phyloP scores from a whole-genome alignment of 495 filamentous ascomycete genomes.

The Hypoxylon lienhwacheense region DNA sequence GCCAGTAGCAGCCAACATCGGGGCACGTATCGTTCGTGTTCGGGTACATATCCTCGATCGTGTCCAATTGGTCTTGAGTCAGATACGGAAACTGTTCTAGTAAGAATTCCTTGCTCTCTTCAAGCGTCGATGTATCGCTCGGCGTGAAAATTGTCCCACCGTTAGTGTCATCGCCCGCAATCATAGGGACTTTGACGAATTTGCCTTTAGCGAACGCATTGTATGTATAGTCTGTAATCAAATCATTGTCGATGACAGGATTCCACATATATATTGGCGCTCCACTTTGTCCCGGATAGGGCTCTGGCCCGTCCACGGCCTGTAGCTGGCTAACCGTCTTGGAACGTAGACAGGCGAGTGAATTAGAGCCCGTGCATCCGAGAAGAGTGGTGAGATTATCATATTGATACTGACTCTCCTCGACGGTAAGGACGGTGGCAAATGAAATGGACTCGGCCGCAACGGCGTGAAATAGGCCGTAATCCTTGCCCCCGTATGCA shows the following conservation, averaged over 20 bases:
- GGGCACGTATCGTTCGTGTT: constrained; percentile 48
- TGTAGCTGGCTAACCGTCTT: constrained; percentile 55
- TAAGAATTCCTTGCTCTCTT: constrained; percentile 59
- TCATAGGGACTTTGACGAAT: constrained; percentile 69
- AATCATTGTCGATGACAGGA: constrained; percentile 60
- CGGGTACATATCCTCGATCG: constrained; percentile 64
- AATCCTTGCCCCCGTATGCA: constrained; percentile 49
- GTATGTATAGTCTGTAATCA: constrained; percentile 64
- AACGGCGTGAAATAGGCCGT: constrained; percentile 63
- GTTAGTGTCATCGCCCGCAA: constrained; percentile 72
- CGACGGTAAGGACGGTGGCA: constrained; percentile 58
- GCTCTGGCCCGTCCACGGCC: constrained; percentile 51
- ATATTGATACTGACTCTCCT: constrained; percentile 66
- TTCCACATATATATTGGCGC: constrained; percentile 62
- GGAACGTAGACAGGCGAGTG: constrained; percentile 60
- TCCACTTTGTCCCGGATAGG: constrained; percentile 54
- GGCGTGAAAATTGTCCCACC: constrained; percentile 70
- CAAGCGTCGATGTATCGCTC: constrained; percentile 45
- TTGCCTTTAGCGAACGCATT: constrained; percentile 57
- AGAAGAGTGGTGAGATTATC: constrained; percentile 60
- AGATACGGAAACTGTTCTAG: constrained; percentile 64
- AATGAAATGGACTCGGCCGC: constrained; percentile 69
- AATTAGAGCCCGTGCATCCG: constrained; percentile 54
- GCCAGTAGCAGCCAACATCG: constrained; percentile 56
- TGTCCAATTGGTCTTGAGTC: constrained; percentile 52